Conservation (phyloP, 1,284 basidiomycete species). For the Gomphus bonarii region DNA sequence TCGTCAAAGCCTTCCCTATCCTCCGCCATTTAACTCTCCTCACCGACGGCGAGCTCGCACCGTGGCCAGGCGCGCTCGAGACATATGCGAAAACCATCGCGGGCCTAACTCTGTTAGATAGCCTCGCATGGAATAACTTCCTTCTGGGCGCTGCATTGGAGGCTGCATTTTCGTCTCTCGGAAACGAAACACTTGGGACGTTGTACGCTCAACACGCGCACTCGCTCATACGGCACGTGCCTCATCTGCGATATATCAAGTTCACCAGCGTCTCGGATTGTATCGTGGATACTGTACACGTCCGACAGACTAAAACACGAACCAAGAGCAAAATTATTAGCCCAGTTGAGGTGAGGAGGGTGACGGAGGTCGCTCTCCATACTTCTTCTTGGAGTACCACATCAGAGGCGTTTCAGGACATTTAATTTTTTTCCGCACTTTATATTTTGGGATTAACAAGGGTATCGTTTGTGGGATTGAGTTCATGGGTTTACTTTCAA, state of each 20-base stretch:
- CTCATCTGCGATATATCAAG: background rate
- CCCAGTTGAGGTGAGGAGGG: background rate
- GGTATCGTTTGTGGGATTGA: background rate
- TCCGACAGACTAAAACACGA: background rate
- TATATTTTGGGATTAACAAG: background rate
- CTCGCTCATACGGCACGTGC: background rate
- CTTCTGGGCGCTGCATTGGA: background rate
- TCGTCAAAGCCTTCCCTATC: constrained; percentile 3
- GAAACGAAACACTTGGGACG: background rate
- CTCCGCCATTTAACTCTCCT: constrained; percentile 4
- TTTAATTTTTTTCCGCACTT: background rate
- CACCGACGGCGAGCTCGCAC: constrained; percentile 10
- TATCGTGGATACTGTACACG: constrained; percentile 4
- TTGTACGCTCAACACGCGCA: background rate
- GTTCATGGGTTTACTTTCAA: background rate
- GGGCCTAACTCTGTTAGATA: background rate
- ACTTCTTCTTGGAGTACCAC: constrained; percentile 9
- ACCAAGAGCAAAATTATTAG: background rate
- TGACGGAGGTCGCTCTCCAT: constrained; percentile 5
- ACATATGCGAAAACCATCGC: background rate
- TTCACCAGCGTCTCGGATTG: constrained; percentile 3
- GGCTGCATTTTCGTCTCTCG: background rate
- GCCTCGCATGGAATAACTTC: constrained; percentile 9
- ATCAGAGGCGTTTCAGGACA: constrained; percentile 3
- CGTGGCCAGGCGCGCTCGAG: constrained; percentile 6